Evolutionary conservation across 257 asterid genomes (phyloP).

Genomic region (Cruciata laevipes): DNA sequence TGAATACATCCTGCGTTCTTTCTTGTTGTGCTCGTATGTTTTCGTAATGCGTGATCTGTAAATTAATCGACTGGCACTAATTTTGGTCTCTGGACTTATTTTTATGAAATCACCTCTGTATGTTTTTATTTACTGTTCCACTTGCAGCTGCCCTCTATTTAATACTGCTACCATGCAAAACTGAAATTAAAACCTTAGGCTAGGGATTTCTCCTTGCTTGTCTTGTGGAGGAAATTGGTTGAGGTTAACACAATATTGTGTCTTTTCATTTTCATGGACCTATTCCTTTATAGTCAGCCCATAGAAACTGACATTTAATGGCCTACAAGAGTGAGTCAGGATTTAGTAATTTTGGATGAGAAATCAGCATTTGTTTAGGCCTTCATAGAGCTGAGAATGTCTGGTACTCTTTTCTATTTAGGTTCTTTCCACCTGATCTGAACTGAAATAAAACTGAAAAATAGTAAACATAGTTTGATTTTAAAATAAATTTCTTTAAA

Average conservation of each 20-base stretch:
- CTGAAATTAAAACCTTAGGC: not conserved
- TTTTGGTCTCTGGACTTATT: not conserved
- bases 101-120: not conserved
- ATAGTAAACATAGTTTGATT: not conserved
- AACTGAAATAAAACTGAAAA: not conserved
- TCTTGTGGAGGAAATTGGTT: not conserved
- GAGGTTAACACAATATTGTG: not conserved
- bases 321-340: not conserved
- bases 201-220: not conserved
- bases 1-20: not conserved
- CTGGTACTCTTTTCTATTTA: not conserved
- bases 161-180: not conserved
- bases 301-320: not conserved
- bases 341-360: not conserved
- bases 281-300: not conserved
- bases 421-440: not conserved
- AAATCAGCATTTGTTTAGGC: conserved; percentile 1
- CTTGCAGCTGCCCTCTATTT: not conserved
- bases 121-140: not conserved
- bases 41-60: not conserved
- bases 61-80: not conserved
- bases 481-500: not conserved
- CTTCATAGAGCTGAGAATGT: not conserved
- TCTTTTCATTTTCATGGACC: not conserved
- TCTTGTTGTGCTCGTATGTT: too few species aligned